These are phyloP conservation scores for Paraglomus occultum DNA, from an alignment of 192 early-diverging fungal genomes.

Conservation along the genomic window DNA sequence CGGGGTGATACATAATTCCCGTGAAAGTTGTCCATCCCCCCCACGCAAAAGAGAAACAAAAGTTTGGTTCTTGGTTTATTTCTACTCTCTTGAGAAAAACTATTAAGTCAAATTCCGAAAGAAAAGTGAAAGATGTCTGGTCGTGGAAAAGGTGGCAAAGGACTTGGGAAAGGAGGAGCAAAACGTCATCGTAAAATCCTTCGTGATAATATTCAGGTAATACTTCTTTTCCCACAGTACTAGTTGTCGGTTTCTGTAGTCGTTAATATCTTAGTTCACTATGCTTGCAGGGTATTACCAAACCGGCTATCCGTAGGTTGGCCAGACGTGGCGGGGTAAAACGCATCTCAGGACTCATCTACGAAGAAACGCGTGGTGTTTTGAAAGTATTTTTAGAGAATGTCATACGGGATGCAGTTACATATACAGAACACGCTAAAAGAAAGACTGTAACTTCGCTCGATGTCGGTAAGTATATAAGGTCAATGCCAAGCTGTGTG, in stretches of 20 bases:
- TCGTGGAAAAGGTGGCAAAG: constrained; percentile 91
- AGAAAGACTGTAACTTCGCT: constrained; percentile 99
- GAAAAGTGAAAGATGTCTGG: constrained; percentile 67
- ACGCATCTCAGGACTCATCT: constrained; percentile 98
- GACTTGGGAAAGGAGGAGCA: constrained; percentile 90
- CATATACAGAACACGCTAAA: constrained; percentile 99
- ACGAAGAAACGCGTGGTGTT: constrained; percentile 98
- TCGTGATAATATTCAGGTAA: constrained; percentile 70
- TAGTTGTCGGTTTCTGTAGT: too few relatives aligned
- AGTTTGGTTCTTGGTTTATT: too few relatives aligned
- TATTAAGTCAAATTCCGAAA: too few relatives aligned
- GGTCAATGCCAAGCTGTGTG: too few relatives aligned
- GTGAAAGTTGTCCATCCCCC: too few relatives aligned
- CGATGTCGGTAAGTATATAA: constrained; percentile 63
- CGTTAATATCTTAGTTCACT: background rate
- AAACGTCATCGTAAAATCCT: constrained; percentile 95
- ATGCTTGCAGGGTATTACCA: constrained; percentile 16
- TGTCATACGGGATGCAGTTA: constrained; percentile 87
- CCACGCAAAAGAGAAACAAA: too few relatives aligned
- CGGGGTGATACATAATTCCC: too few relatives aligned
- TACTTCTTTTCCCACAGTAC: background rate
- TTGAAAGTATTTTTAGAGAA: constrained; percentile 98
- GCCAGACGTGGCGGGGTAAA: constrained; percentile 99
- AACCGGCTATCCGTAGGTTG: constrained; percentile 83
- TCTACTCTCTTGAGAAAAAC: too few relatives aligned